These are phyloP conservation scores for Phytopythium vexans DNA, from an alignment of 352 stramenopile genomes.

Conservation along the genomic window DNA sequence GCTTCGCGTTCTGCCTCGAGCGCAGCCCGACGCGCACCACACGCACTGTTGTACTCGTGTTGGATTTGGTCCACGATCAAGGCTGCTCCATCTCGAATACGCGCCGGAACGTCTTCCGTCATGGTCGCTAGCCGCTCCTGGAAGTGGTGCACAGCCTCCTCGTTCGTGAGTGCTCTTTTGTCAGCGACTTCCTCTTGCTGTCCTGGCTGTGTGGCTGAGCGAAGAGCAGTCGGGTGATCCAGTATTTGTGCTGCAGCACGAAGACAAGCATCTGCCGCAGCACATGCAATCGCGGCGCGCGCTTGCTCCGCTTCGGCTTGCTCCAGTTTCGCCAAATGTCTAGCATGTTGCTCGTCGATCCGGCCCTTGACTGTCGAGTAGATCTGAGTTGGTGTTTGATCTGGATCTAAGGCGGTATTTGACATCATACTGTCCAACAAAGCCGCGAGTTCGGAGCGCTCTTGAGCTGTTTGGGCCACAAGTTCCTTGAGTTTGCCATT, in stretches of 20 bases:
- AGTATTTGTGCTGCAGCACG: too few relatives aligned
- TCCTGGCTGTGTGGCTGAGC: too few relatives aligned
- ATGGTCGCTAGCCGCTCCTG: slow-evolving; percentile 17
- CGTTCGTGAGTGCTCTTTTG: too few relatives aligned
- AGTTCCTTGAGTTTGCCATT: not conserved
- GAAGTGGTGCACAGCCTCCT: too few relatives aligned
- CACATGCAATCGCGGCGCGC: slow-evolving; percentile 9
- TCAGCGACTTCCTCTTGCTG: too few relatives aligned
- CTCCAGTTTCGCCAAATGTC: slow-evolving; percentile 13
- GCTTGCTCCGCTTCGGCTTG: slow-evolving; percentile 12
- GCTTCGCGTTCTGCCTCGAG: slow-evolving; percentile 24
- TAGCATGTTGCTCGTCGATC: slow-evolving; percentile 6
- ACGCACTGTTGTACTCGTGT: slow-evolving; percentile 15
- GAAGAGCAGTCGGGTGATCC: too few relatives aligned
- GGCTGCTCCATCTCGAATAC: slow-evolving; percentile 13
- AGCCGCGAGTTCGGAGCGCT: not conserved
- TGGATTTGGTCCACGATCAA: slow-evolving; percentile 17
- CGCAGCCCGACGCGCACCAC: slow-evolving; percentile 12
- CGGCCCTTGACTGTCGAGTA: not conserved
- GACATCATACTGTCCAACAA: not conserved
- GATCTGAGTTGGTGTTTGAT: too few relatives aligned
- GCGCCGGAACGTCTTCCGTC: slow-evolving; percentile 13
- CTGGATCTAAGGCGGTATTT: not conserved
- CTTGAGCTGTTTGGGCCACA: not conserved
- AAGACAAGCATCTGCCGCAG: slow-evolving; percentile 10